A percentile compares a stretch with the other conserved stretches of the same genome.
Evolutionary conservation across 352 stramenopile genomes (phyloP).

Genomic region (Phytophthora uliginosa): DNA sequence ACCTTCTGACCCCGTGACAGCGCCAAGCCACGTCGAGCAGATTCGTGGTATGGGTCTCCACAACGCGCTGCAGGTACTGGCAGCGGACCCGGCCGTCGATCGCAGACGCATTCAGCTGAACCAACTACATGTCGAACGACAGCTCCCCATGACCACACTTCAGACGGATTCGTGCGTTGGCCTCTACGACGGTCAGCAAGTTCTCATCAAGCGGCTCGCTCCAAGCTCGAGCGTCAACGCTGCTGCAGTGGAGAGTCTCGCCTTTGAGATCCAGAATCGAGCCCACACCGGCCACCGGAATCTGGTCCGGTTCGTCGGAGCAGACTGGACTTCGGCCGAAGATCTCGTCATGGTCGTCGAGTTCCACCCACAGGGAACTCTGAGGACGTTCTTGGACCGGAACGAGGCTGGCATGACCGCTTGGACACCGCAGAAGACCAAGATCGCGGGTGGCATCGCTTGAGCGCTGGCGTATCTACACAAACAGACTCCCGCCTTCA

Average conservation of each 20-base stretch:
- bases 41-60: conserved; percentile 18
- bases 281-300: conserved; percentile 53
- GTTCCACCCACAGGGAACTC: conserved; percentile 22
- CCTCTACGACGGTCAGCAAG: conserved; percentile 20
- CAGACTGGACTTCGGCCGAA: conserved; percentile 46
- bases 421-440: conserved; percentile 37
- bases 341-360: conserved; percentile 29
- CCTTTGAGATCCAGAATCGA: conserved; percentile 53
- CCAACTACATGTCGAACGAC: conserved; percentile 24
- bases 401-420: conserved; percentile 1
- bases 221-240: conserved; percentile 12
- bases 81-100: conserved; percentile 14
- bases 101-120: conserved; percentile 21
- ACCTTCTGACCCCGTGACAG: not conserved
- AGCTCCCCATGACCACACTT: conserved; percentile 37
- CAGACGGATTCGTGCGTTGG: conserved; percentile 34
- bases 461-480: conserved; percentile 41
- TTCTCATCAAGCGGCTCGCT: conserved; percentile 26
- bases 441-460: conserved; percentile 33
- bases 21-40: conserved; percentile 9
- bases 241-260: conserved; percentile 39
- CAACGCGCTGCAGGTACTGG: conserved; percentile 27
- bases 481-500: conserved; percentile 15
- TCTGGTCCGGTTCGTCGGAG: conserved; percentile 70
- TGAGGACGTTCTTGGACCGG: conserved; percentile 25